phyloP scores from a whole-genome alignment of 176 grass and related monocot species.

The Eleusine indica region DNA sequence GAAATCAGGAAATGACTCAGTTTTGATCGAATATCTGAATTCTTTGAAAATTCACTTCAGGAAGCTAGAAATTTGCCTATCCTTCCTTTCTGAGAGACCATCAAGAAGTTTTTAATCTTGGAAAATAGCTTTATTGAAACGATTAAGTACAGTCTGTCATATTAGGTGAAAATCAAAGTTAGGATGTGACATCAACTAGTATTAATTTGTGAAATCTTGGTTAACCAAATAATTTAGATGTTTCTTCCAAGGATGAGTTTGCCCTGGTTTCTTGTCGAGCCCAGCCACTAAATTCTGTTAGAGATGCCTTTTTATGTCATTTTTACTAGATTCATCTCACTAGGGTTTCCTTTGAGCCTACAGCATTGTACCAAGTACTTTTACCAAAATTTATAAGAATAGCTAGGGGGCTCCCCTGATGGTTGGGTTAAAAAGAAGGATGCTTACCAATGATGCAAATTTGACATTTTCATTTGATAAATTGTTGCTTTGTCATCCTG shows the following conservation, averaged over 20 bases:
- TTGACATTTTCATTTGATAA: not conserved
- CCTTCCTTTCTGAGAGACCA: not conserved
- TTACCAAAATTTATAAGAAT: too few species aligned
- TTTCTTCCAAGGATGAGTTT: too few species aligned
- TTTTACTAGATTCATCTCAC: too few species aligned
- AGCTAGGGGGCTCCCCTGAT: too few species aligned
- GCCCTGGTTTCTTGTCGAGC: too few species aligned
- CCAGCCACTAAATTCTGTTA: not conserved
- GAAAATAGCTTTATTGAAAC: not conserved
- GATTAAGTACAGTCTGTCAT: not conserved
- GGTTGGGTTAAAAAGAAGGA: too few species aligned
- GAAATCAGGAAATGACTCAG: not conserved
- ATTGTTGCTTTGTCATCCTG: not conserved
- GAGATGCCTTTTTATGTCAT: not conserved
- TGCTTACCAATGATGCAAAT: not conserved
- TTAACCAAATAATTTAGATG: too few species aligned
- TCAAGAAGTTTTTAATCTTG: conserved; percentile 12
- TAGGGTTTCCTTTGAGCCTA: too few species aligned
- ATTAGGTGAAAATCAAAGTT: not conserved
- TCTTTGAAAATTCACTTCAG: not conserved
- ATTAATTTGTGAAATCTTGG: not conserved
- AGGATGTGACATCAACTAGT: too few species aligned
- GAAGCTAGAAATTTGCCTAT: not conserved
- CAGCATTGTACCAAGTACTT: too few species aligned
- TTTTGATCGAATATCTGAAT: not conserved